These are phyloP conservation scores for Vaccinium macrocarpon DNA, from an alignment of 148 eudicot genomes.

Conservation along the genomic window DNA sequence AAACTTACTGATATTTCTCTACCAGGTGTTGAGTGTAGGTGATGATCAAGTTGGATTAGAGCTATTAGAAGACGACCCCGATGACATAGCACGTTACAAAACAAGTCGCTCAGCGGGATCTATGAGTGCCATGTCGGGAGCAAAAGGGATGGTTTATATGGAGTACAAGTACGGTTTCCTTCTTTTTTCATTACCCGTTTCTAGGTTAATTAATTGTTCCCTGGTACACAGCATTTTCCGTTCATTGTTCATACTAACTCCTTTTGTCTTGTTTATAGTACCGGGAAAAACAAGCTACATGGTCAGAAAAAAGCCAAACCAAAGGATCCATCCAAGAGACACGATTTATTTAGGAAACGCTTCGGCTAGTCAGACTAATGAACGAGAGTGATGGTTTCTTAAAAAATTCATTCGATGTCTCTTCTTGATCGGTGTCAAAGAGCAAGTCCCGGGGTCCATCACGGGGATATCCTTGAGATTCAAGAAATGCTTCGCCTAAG, in stretches of 20 bases:
- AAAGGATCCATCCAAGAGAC: conserved; percentile 85
- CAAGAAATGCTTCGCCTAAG: background rate
- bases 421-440: background rate
- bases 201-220: background rate
- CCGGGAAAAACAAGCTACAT: conserved; percentile 46
- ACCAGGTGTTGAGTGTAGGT: conserved; percentile 83
- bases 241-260: background rate
- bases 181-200: too few relatives aligned
- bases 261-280: conserved; percentile 36
- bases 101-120: conserved; percentile 79
- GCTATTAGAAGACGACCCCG: conserved; percentile 86
- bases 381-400: background rate
- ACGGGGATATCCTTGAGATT: background rate
- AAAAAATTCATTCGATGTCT: background rate
- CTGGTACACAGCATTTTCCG: background rate
- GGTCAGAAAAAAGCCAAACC: conserved; percentile 61
- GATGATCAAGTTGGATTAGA: conserved; percentile 86
- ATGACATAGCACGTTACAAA: conserved; percentile 55
- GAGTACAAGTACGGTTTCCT: conserved; percentile 64
- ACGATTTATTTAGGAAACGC: conserved; percentile 72
- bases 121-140: conserved; percentile 97
- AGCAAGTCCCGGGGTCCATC: background rate
- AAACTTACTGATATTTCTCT: background rate
- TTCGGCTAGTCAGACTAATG: conserved; percentile 32
- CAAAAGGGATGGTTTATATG: conserved; percentile 86